Evolutionary conservation across 176 grass and related monocot species (phyloP), one percentile per base, ranked within the genome.

Genomic region (Metroxylon sagu): DNA sequence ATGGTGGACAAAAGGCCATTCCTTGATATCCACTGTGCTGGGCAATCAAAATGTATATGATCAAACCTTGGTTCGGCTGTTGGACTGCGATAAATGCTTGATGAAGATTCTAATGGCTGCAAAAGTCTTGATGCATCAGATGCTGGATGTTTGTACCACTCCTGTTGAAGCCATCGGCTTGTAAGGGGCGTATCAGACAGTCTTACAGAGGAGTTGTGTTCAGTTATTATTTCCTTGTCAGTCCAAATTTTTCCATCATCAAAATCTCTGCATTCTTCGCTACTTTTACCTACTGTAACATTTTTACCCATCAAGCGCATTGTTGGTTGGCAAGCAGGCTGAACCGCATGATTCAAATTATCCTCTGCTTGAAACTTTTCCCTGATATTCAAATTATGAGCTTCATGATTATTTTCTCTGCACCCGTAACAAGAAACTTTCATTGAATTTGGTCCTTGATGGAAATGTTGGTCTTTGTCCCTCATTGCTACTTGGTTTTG

Each of bases 241-340:
- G 64, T 57, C 65, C 63, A 73, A 14, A 60, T 49, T 26, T 66
- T 76, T 21, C 67, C 74, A 14, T 73, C 69, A 75, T 84, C 65
- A 58, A 77, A 78, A 70, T 10, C 58, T 61, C 53, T 68, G 50
- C 4, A 64, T 18, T 89, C 76, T 56, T 79, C 68, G 65, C 18
- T 69, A 35, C 29, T 77, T 55, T 65, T 81, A 63, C 93, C 87
- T 29, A 97, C 77, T 53, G 66, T 72, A 71, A 97, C 78, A 66
- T 77, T 97, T 82, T 91, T 83, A 51, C 87, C 93, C 93, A 91
- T 91, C 28, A 97, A 76, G 48, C 93, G 93, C 78, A 97, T 30
- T 19, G 84, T 91, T 49, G 74, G 78, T 58, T 97, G 85, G 3
- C 49, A 29, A 56, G 35, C 43, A 77, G 68, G 55, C 49, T 49